These are phyloP conservation scores for Penicillium angulare DNA, from an alignment of 495 filamentous ascomycete genomes.

Conservation along the genomic window DNA sequence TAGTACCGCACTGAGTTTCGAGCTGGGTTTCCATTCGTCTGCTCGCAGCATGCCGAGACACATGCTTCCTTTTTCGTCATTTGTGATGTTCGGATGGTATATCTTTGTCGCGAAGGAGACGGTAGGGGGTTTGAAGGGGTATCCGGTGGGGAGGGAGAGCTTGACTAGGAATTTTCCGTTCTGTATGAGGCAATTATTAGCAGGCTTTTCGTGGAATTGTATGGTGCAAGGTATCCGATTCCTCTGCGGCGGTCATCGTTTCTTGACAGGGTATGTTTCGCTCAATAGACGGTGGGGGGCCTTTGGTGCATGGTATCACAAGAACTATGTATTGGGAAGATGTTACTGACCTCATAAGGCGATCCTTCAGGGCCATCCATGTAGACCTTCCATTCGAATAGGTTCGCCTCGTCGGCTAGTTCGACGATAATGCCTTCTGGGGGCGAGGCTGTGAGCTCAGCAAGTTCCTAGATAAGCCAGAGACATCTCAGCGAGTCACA, in stretches of 20 bases:
- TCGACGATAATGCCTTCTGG: slow-evolving; percentile 63
- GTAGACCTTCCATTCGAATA: slow-evolving; percentile 79
- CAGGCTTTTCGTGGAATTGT: too few species aligned
- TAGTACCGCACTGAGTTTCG: slow-evolving; percentile 73
- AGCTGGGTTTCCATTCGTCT: slow-evolving; percentile 94
- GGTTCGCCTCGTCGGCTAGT: slow-evolving; percentile 67
- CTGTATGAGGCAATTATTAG: slow-evolving; percentile 30
- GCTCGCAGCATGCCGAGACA: slow-evolving; percentile 83
- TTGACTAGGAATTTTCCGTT: slow-evolving; percentile 78
- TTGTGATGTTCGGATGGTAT: slow-evolving; percentile 97
- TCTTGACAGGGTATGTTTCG: too few species aligned
- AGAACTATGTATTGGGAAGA: too few species aligned
- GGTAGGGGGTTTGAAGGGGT: slow-evolving; percentile 91
- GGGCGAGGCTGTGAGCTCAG: slow-evolving; percentile 62
- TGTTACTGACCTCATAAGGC: slow-evolving; percentile 67
- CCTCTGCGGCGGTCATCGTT: too few species aligned
- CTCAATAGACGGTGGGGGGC: too few species aligned
- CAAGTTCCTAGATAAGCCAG: slow-evolving; percentile 59
- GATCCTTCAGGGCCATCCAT: slow-evolving; percentile 74
- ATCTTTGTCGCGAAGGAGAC: slow-evolving; percentile 91
- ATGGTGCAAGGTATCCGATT: too few species aligned
- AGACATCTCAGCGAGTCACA: slow-evolving; percentile 1
- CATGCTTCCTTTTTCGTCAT: slow-evolving; percentile 89
- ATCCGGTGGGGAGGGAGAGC: slow-evolving; percentile 75
- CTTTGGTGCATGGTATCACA: too few species aligned